Evolutionary conservation across 176 grass and related monocot species (phyloP), one percentile per base, ranked within the genome.

Genomic region (Triticum monococcum): DNA sequence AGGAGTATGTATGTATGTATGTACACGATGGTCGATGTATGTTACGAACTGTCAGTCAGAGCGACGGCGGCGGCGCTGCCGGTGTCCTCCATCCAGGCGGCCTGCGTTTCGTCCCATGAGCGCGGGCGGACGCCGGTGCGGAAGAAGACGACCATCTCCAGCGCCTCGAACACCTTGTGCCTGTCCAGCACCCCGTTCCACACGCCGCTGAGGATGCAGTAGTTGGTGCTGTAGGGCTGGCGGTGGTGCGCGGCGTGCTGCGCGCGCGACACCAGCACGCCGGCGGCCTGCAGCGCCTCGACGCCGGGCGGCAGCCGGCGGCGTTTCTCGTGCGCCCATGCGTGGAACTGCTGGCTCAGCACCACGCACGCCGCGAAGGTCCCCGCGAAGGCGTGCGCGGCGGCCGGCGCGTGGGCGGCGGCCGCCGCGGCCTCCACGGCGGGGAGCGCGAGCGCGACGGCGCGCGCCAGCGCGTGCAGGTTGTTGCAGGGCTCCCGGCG

Each of bases 331-430:
- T 98, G 96, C 22, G 93, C 88, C 93, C 93, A 98, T 9, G 90
- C 35, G 87, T 98, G 96, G 88, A 92, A 96, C 90, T 98, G 96
- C 88, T 98, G 96, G 86, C 90, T 92, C 50, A 98, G 73, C 87
- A 92, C 88, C 18, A 98, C 84, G 88, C 75, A 94, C 1, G 88
- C 86, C 9, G 93, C 87, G 88, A 89, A 95, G 46, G 30, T 36
- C 1, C 90, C 92, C 7, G 85, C 81, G 78, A 98, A 96, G 1
- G 96, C 92, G 69, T 94, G 88, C 56, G 84, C 79, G 0, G 91
- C 80, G 2, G 93, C 84, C 3, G 85, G 64, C 8, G 36, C 4
- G 35, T 30, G 67, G 1, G 56, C 72, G 23, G 83, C 84, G 9
- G 78, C 5, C 37, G 64, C 41, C 12, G 69, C 64, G 37, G 37